phyloP scores from a whole-genome alignment of 192 early-diverging fungal genomes.

The Helicostylum pulchrum region DNA sequence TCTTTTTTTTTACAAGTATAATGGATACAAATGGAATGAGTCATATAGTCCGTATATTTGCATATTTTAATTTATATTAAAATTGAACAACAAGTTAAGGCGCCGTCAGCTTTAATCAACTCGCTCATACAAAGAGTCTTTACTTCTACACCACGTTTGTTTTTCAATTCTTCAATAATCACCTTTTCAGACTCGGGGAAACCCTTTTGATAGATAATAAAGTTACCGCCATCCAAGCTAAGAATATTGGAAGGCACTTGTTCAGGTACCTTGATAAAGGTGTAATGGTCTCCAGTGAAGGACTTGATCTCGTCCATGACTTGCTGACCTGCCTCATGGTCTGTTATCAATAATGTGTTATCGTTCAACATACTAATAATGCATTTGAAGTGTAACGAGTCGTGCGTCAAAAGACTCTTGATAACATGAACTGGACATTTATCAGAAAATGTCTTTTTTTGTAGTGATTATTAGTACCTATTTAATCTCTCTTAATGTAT shows the following conservation, averaged over 20 bases:
- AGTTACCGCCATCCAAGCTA: constrained; percentile 13
- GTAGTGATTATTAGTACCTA: constrained; percentile 4
- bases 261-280: constrained; percentile 34
- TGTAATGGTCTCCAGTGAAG: neutral
- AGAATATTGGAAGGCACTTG: constrained; percentile 39
- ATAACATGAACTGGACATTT: neutral
- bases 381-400: neutral
- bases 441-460: neutral
- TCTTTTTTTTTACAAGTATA: too few relatives aligned
- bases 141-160: neutral
- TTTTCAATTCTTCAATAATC: constrained; percentile 15
- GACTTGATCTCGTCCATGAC: too few relatives aligned
- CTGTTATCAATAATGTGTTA: too few relatives aligned
- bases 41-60: neutral
- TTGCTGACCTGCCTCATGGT: too few relatives aligned
- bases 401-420: neutral
- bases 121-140: constrained; percentile 20
- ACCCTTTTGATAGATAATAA: constrained; percentile 34
- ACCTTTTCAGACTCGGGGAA: constrained; percentile 29
- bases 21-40: too few relatives aligned
- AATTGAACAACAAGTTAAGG: constrained; percentile 41
- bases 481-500: neutral
- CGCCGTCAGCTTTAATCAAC: constrained; percentile 41
- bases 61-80: constrained; percentile 3
- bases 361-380: neutral